Percentiles rank a stretch among this genome's conserved stretches.
Evolutionary conservation across 106 monocot genomes (phyloP).

Genomic region (Dendrobium officinale): DNA sequence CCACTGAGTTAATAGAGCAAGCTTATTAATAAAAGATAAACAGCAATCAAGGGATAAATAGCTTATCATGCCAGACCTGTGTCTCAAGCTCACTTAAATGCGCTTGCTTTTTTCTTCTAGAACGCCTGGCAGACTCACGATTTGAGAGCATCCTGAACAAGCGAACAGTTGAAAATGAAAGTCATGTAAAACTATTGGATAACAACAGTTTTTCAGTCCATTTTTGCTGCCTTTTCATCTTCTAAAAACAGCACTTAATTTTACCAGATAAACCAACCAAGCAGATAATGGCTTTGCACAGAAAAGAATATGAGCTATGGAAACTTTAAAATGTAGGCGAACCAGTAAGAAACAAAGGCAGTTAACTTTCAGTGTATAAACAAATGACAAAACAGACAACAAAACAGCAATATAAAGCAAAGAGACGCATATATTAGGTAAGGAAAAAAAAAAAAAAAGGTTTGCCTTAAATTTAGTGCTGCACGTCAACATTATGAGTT

Average conservation of each 20-base stretch:
- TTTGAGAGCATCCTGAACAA: slow-evolving; percentile 83
- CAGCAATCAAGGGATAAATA: background rate
- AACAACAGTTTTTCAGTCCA: background rate
- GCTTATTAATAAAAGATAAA: background rate
- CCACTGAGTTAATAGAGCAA: background rate
- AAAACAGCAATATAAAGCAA: too few relatives aligned
- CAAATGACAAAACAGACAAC: too few relatives aligned
- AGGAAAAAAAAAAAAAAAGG: too few relatives aligned
- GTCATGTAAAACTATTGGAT: background rate
- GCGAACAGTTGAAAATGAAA: background rate
- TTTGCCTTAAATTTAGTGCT: background rate
- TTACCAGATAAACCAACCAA: background rate
- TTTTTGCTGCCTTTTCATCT: background rate
- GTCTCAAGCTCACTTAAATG: slow-evolving; percentile 77
- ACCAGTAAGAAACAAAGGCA: too few relatives aligned
- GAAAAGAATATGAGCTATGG: background rate
- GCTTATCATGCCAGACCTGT: slow-evolving; percentile 27
- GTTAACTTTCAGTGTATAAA: too few relatives aligned
- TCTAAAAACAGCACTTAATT: background rate
- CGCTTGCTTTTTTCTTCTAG: slow-evolving; percentile 87
- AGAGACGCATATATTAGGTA: too few relatives aligned
- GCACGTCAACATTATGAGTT: background rate
- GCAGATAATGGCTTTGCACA: background rate
- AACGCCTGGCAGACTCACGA: slow-evolving; percentile 86
- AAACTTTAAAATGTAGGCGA: background rate